Evolutionary conservation across 768 basidiomycete species (phyloP).

Genomic region (Auriscalpium microsporum): DNA sequence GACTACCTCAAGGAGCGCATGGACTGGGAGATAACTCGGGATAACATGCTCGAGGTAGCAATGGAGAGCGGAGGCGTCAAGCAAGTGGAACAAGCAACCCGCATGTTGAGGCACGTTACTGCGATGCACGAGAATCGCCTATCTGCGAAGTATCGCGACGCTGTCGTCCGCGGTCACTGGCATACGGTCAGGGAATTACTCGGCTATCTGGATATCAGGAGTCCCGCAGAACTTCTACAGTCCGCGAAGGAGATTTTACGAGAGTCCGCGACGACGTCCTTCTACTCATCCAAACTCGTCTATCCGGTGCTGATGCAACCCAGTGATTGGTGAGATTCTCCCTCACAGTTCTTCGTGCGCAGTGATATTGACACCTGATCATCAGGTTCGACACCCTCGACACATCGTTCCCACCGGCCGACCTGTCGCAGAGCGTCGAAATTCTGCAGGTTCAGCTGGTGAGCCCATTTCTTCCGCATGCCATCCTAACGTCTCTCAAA

Average conservation of each 20-base stretch:
- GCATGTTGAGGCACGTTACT: neutral
- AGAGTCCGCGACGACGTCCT: neutral
- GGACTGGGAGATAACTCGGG: neutral
- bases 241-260: neutral
- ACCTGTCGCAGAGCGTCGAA: neutral
- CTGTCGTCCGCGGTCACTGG: neutral
- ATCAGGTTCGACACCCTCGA: neutral
- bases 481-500: neutral
- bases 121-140: neutral
- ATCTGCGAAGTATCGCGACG: neutral
- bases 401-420: neutral
- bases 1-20: neutral
- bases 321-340: neutral
- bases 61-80: neutral
- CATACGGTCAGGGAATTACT: neutral
- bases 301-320: neutral
- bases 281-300: neutral
- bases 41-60: neutral
- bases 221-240: neutral
- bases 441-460: neutral
- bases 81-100: neutral
- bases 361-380: neutral
- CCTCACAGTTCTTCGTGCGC: neutral
- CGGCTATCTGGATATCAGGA: neutral
- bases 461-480: neutral